Base-by-base conservation (phyloP, 306 rosid genomes). In the Hylodesmum podocarpum region DNA sequence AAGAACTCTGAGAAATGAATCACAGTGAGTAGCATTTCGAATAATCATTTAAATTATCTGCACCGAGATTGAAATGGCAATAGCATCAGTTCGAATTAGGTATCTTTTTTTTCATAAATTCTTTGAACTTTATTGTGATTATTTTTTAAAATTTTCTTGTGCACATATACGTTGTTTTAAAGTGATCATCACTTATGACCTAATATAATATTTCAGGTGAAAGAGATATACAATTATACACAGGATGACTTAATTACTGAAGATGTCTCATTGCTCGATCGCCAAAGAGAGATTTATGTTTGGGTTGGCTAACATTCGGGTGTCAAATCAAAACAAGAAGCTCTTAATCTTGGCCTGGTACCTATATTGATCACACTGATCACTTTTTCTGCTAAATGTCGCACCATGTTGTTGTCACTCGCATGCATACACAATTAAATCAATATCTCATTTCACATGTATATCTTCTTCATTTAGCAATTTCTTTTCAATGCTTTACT, bases 171-270 rank as follows among this genome's bases (percentile, higher is more conserved):
- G n/a, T 54, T 13, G 34, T 49, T 47, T 73, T 57, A 40, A 66
- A 43, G 70, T 68, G 36, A 70, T 69, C 40, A n/a, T n/a, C n/a
- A 72, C 46, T 9, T 40, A 54, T 80, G 75, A 31, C 65, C 78
- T 78, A 46, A 78, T 53, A 49, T 39, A 49, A 82, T 63, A 63
- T 82, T 79, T 82, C 96, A 94, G 98, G 93, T 86, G 86, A 92
- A 89, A 82, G 98, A 94, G 89, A 80, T 92, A 72, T 92, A 87
- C 95, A 94, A 87, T 72, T 92, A 90, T 70, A 73, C 97, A 15
- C 98, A 91, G 89, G 98, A 94, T 65, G 98, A 94, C 85, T 85
- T 94, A 62, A 77, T 89, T 58, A 94, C 98, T 18, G 98, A 94
- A 88, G 98, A 94, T 40, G 83, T 89, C 66, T 82, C 92, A 57